Evolutionary conservation across 305 asterid species (phyloP).

Genomic region (Striga hermonthica): DNA sequence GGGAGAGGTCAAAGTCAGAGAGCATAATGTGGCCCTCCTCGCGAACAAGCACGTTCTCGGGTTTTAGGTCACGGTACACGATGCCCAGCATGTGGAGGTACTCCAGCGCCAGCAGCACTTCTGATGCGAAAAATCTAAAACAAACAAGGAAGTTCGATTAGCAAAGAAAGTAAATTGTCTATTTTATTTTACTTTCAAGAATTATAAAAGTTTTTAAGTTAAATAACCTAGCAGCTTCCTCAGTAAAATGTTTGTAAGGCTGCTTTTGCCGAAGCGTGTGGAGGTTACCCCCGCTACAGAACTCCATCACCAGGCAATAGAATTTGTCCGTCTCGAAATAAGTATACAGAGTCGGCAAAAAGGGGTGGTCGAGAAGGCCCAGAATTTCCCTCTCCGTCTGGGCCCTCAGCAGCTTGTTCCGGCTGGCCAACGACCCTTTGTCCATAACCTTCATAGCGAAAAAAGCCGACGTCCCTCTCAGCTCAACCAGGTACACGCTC

Average conservation of each 20-base stretch:
- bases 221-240: conserved; percentile 71
- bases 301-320: conserved; percentile 90
- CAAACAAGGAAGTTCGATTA: not conserved
- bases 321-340: conserved; percentile 84
- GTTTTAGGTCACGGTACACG: conserved; percentile 81
- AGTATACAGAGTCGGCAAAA: conserved; percentile 77
- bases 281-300: conserved; percentile 93
- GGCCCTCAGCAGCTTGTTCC: conserved; percentile 78
- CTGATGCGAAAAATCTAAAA: conserved; percentile 74
- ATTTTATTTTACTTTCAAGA: no score
- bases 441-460: conserved; percentile 98
- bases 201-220: not conserved
- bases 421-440: conserved; percentile 78
- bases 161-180: conserved; percentile 1
- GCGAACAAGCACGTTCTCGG: conserved; percentile 50
- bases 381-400: conserved; percentile 89
- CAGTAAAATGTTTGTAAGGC: conserved; percentile 75
- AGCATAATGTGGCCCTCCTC: no score
- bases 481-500: conserved; percentile 86
- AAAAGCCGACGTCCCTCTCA: conserved; percentile 61
- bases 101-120: conserved; percentile 74
- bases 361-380: conserved; percentile 84
- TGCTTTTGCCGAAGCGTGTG: conserved; percentile 85
- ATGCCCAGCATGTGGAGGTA: conserved; percentile 90
- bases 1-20: conserved; percentile 28